Conservation (phyloP, 176 grass and related monocot species). For the Eleusine indica region DNA sequence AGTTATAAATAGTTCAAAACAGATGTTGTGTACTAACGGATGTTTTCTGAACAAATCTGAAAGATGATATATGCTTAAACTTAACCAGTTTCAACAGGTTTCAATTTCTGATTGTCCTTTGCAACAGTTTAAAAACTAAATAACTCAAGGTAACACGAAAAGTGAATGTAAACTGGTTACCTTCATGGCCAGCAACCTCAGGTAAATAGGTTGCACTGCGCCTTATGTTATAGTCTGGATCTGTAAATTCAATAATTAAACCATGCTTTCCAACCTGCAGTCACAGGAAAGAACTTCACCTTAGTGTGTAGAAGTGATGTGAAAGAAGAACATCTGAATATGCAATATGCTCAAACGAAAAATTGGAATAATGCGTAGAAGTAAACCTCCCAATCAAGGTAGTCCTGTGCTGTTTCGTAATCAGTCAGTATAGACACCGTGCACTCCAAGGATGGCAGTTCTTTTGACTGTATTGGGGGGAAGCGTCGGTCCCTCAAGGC, state of each 20-base stretch:
- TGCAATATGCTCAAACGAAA: conserved; percentile 24
- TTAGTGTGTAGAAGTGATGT: conserved; percentile 22
- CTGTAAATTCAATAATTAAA: conserved; percentile 96
- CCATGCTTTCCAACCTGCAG: conserved; percentile 93
- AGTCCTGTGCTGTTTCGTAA: conserved; percentile 75
- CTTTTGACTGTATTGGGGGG: conserved; percentile 83
- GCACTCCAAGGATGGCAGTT: conserved; percentile 91
- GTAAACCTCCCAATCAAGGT: conserved; percentile 98
- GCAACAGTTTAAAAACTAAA: conserved; percentile 13
- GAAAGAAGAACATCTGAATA: neutral
- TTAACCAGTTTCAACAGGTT: neutral
- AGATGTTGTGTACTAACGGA: conserved; percentile 4
- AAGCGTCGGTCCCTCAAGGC: conserved; percentile 90
- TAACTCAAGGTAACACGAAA: neutral
- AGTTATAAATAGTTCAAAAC: conserved; percentile 10
- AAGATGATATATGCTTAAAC: neutral
- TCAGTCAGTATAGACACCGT: conserved; percentile 87
- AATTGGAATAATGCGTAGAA: neutral
- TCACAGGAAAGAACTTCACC: neutral
- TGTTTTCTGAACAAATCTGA: neutral
- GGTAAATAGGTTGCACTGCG: conserved; percentile 93
- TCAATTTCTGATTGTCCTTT: neutral
- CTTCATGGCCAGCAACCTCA: conserved; percentile 96
- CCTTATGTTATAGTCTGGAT: conserved; percentile 76
- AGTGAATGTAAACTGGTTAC: conserved; percentile 37